Conservation (phyloP, 345 rosid species). For the Citrus inodora region DNA sequence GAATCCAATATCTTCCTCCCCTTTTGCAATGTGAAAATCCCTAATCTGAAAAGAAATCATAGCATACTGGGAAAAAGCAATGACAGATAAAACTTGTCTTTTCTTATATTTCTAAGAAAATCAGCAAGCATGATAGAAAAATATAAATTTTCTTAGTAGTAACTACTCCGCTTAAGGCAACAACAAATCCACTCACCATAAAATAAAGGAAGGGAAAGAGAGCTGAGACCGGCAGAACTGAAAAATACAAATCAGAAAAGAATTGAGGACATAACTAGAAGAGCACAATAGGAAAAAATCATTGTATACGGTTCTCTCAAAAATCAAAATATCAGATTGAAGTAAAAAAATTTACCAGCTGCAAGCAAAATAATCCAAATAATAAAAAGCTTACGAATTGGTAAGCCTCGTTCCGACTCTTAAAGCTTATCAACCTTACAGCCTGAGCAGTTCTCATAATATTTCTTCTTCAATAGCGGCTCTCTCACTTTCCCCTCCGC, state of each 20-base stretch:
- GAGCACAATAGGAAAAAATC: no score
- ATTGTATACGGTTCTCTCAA: no score
- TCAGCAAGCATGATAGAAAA: no score
- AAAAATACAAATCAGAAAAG: background rate
- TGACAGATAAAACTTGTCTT: background rate
- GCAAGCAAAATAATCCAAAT: slow-evolving; percentile 74
- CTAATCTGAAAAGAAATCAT: slow-evolving; percentile 39
- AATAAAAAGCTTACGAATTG: slow-evolving; percentile 43
- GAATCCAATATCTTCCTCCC: slow-evolving; percentile 79
- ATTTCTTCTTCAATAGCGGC: slow-evolving; percentile 25
- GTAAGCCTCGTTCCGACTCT: slow-evolving; percentile 49
- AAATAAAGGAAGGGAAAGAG: slow-evolving; percentile 89
- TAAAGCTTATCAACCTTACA: slow-evolving; percentile 64
- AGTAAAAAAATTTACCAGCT: slow-evolving; percentile 34
- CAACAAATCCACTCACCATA: slow-evolving; percentile 53
- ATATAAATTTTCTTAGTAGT: no score
- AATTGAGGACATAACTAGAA: background rate
- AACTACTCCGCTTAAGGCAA: background rate
- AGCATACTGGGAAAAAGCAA: background rate
- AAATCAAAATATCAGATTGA: no score
- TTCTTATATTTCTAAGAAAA: no score
- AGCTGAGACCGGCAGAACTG: slow-evolving; percentile 82
- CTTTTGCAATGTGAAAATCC: slow-evolving; percentile 70
- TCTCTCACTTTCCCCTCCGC: background rate
- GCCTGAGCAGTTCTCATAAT: slow-evolving; percentile 71